Base-by-base conservation (phyloP, 805 yeast species). In the Starmerella geochares region DNA sequence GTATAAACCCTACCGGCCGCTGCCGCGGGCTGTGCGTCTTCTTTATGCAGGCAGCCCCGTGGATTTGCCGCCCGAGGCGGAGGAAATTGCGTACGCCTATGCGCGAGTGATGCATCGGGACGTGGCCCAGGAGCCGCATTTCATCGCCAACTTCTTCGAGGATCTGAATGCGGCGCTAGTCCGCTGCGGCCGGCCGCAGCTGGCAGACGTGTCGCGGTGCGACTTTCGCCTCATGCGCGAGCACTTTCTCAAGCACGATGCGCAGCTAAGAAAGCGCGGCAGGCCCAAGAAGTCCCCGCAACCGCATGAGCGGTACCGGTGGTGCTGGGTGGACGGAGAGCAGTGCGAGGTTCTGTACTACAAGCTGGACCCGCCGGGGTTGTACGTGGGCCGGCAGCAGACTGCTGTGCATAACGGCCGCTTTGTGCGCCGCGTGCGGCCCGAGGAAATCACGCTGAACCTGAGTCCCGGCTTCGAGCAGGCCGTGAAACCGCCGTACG, bases 391-490 rank as follows among this genome's bases (percentile, higher is more conserved):
- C 39, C 29, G 19, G 4, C 5, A 7, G 16, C 83, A 97, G 66
- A 97, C 96, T 61, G 87, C 90, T 0, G 97, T 88, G 65, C 86
- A 84, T 65, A 88, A 96, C 1, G 98, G 98, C 38, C 85, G 82
- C 63, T 68, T 87, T 50, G 90, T 90, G 64, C 77, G 81, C 60
- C 75, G 98, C 56, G 95, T 90, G 14, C 66, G 66, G 48, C 96
- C 98, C 1, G 96, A 90, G 67, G 92, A 86, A 60, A 83, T 90
- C 40, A 83, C 90, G 0, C 69, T 90, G 53, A 90, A 90, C 64
- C 70, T 90, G 53, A 81, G 86, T 2, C 97, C 98, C 2, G 73
- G 71, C 4, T 83, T 96, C 0, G 96, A 96, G 2, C 10, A 21
- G 7, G 13, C 4, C 5, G 10, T 37, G 14, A 24, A 23, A 28